Evolutionary conservation across 2,329 filamentous ascomycete species (phyloP).

Genomic region (Xenosphaeropsis pyriputrescens): DNA sequence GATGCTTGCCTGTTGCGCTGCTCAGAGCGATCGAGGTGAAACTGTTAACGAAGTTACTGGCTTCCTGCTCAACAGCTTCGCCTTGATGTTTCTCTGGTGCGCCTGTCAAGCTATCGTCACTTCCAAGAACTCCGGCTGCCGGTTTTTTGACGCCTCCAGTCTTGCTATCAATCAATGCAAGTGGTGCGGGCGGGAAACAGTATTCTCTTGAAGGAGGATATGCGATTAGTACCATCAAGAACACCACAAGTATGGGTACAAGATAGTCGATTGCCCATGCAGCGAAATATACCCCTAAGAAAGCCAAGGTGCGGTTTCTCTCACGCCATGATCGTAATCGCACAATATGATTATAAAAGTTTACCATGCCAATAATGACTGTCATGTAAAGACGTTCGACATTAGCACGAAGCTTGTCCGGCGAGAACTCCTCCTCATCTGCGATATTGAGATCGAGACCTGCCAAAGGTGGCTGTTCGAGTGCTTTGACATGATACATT

Average conservation of each 20-base stretch:
- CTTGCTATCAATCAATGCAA: conserved; percentile 54
- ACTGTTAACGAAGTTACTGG: conserved; percentile 63
- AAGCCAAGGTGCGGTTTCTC: conserved; percentile 48
- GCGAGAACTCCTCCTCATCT: conserved; percentile 72
- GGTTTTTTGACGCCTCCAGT: conserved; percentile 69
- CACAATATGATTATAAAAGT: conserved; percentile 57
- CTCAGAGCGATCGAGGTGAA: conserved; percentile 59
- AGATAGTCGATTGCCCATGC: conserved; percentile 67
- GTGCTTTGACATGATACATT: conserved; percentile 53
- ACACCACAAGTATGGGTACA: conserved; percentile 40
- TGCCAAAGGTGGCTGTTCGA: conserved; percentile 38
- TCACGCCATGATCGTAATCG: conserved; percentile 72
- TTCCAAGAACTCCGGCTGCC: conserved; percentile 59
- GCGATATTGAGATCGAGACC: conserved; percentile 68
- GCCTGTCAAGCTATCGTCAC: conserved; percentile 63
- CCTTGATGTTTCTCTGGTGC: conserved; percentile 74
- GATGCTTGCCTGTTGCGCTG: conserved; percentile 64
- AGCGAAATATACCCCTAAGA: conserved; percentile 37
- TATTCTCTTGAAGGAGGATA: conserved; percentile 45
- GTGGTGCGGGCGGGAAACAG: conserved; percentile 65
- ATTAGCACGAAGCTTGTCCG: conserved; percentile 67
- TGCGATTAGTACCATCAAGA: conserved; percentile 49
- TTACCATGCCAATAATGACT: conserved; percentile 51
- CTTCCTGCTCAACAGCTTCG: conserved; percentile 72
- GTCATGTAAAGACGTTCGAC: conserved; percentile 74